Evolutionary conservation across 2,329 filamentous ascomycete genomes (phyloP).

Genomic region (Neophaeococcomyces aloes): DNA sequence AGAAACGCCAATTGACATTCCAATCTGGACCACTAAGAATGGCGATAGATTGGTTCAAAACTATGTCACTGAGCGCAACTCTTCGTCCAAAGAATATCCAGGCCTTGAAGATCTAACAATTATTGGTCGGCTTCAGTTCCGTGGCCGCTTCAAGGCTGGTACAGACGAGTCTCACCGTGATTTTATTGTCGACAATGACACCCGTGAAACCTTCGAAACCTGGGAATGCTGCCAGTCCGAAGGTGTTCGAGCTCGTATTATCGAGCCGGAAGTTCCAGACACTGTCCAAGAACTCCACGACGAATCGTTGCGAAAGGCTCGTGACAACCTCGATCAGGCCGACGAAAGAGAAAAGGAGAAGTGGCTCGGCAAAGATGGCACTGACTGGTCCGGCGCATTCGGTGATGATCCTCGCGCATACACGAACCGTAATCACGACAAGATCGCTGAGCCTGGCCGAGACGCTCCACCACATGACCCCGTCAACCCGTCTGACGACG

Average conservation of each 20-base stretch:
- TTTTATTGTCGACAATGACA: constrained; percentile 78
- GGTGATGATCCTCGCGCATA: constrained; percentile 61
- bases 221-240: constrained; percentile 90
- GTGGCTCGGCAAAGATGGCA: constrained; percentile 70
- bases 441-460: constrained; percentile 46
- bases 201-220: constrained; percentile 83
- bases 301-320: constrained; percentile 63
- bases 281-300: constrained; percentile 68
- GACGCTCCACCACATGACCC: constrained; percentile 45
- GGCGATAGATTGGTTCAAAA: constrained; percentile 73
- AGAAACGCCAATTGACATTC: constrained; percentile 67
- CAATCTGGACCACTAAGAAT: constrained; percentile 76
- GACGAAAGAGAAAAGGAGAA: constrained; percentile 60
- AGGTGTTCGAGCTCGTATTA: constrained; percentile 63
- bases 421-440: constrained; percentile 42
- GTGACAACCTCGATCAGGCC: constrained; percentile 67
- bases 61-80: constrained; percentile 76
- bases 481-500: constrained; percentile 36
- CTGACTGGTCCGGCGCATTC: constrained; percentile 81
- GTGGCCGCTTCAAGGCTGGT: constrained; percentile 74
- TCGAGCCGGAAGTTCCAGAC: constrained; percentile 63
- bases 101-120: constrained; percentile 67
- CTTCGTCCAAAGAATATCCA: constrained; percentile 48
- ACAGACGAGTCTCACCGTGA: constrained; percentile 75
- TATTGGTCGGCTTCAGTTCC: constrained; percentile 71